Conservation (phyloP, 1,284 basidiomycete species). For the Ceratobasidium sp. region DNA sequence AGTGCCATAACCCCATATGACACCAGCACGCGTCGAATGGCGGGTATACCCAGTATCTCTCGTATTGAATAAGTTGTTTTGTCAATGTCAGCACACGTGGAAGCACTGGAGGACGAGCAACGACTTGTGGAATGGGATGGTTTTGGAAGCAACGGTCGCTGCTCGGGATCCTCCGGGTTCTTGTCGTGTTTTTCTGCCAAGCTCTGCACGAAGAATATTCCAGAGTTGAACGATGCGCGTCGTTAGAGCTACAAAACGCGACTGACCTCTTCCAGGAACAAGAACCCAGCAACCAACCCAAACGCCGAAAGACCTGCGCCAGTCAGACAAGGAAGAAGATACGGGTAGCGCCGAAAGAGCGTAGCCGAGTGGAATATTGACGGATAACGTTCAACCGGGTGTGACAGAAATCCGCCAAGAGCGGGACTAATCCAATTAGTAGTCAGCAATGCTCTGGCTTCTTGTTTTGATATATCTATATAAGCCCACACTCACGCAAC, state of each 20-base stretch:
- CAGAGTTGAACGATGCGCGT: not conserved
- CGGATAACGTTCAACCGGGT: slow-evolving; percentile 47
- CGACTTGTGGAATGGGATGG: not conserved
- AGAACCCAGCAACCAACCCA: slow-evolving; percentile 47
- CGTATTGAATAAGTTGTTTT: not conserved
- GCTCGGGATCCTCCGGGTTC: not conserved
- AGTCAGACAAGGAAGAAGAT: slow-evolving; percentile 50
- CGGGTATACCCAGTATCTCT: slow-evolving; percentile 35
- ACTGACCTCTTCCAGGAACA: slow-evolving; percentile 50
- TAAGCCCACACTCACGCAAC: slow-evolving; percentile 45
- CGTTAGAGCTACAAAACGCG: not conserved
- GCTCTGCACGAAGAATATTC: not conserved
- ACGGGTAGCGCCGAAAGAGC: slow-evolving; percentile 48
- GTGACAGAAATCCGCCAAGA: slow-evolving; percentile 49
- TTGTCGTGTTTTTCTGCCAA: not conserved
- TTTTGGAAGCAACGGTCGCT: not conserved
- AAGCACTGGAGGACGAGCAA: not conserved
- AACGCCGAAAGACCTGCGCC: slow-evolving; percentile 47
- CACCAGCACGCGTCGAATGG: slow-evolving; percentile 37
- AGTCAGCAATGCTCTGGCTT: not conserved
- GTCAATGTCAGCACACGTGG: not conserved
- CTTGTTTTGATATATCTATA: slow-evolving; percentile 31
- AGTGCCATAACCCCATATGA: slow-evolving; percentile 42
- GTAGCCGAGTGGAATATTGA: slow-evolving; percentile 41
- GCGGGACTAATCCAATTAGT: slow-evolving; percentile 43